Conservation (phyloP, 805 yeast genomes). For the Kodamaea restingae region DNA sequence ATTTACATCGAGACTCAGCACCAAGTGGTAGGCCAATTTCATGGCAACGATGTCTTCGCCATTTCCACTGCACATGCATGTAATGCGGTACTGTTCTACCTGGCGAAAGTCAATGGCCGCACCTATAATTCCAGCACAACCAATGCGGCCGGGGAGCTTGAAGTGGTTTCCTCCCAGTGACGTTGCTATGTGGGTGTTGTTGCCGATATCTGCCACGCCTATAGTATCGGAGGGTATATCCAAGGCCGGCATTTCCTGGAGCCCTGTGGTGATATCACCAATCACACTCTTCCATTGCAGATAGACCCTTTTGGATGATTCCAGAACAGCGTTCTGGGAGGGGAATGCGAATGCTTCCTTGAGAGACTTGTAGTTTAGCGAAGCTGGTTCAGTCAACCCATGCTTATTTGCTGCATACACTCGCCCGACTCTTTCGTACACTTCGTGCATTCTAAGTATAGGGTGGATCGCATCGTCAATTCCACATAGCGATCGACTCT, state of each 20-base stretch:
- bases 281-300: constrained; percentile 2
- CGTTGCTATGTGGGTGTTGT: constrained; percentile 23
- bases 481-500: constrained; percentile 8
- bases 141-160: constrained; percentile 47
- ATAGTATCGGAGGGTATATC: constrained; percentile 37
- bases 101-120: constrained; percentile 33
- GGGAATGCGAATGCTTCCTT: not conserved
- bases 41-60: constrained; percentile 51
- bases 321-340: constrained; percentile 11
- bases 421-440: constrained; percentile 21
- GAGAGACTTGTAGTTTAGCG: constrained; percentile 10
- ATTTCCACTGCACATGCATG: constrained; percentile 48
- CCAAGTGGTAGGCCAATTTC: constrained; percentile 35
- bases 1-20: constrained; percentile 12
- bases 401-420: constrained; percentile 7
- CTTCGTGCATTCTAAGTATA: constrained; percentile 22
- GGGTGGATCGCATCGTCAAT: constrained; percentile 22
- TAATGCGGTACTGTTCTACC: constrained; percentile 19
- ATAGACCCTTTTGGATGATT: constrained; percentile 10
- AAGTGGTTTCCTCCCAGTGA: constrained; percentile 56
- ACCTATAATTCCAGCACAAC: constrained; percentile 53
- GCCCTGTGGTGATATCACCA: no score
- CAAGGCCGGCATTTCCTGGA: no score
- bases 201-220: constrained; percentile 31
- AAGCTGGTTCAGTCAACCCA: constrained; percentile 27